Base-by-base conservation (phyloP, 768 basidiomycete genomes). In the Tulasnella sp. region DNA sequence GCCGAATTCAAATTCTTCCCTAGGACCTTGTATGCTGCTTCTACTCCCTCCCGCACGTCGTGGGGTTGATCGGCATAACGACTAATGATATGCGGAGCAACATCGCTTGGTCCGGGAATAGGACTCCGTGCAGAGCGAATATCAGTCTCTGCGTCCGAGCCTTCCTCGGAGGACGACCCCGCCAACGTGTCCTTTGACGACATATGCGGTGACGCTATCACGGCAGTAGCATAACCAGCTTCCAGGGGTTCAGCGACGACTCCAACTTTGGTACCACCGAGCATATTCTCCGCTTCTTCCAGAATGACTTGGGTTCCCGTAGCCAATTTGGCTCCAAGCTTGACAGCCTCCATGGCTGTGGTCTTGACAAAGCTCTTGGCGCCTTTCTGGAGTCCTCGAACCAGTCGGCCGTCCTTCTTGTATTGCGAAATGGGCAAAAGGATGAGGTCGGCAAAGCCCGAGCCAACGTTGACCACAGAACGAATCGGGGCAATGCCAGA, bases 261-360 rank as follows among this genome's bases (percentile, higher is more conserved):
- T 0, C 80, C 70, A 37, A 80, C 73, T 80, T 5, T 64, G 3
- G 61, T 53, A 4, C 83, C 86, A 0, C 92, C 92, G 2, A 99
- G 74, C 3, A 96, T 86, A 14, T 76, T 78, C 71, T 99, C 96
- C 1, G 96, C 87, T 66, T 91, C 86, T 68, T 99, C 96, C 12
- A 99, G 73, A 59, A 99, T 91, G 59, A 98, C 93, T 64, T 98
- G 96, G 1, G 96, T 99, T 12, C 96, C 96, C 0, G 91, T 98
- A 3, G 96, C 96, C 35, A 99, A 73, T 27, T 81, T 82, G 9
- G 94, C 93, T 25, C 94, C 93, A 40, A 98, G 78, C 67, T 86
- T 92, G 75, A 98, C 82, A 6, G 92, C 90, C 70, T 99, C 96
- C 65, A 90, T 83, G 0, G 91, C 94, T 1, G 94, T 96, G 4